Conservation (phyloP, 345 rosid species). For the Geranium rotundifolium region DNA sequence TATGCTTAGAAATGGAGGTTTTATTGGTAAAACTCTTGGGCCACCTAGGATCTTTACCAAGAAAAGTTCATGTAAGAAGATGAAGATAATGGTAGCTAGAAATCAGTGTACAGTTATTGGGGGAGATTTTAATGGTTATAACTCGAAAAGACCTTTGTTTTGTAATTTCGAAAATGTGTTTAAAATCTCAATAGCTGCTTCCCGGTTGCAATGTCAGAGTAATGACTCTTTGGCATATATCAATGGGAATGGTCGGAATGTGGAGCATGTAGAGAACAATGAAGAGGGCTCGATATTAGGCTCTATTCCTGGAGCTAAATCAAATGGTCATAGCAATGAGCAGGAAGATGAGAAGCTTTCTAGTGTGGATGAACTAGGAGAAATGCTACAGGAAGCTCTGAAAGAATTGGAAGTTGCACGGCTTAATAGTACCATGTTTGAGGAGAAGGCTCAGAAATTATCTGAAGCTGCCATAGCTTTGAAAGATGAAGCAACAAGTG, state of each 20-base stretch:
- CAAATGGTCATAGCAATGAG: conserved; percentile 17
- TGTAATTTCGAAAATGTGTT: conserved; percentile 16
- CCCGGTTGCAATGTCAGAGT: conserved; percentile 39
- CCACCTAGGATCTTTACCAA: conserved; percentile 19
- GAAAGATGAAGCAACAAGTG: conserved; percentile 63
- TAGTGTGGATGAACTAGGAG: conserved; percentile 50
- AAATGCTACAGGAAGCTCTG: conserved; percentile 40
- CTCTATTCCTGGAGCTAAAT: conserved; percentile 18
- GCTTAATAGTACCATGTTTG: conserved; percentile 65
- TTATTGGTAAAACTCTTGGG: conserved; percentile 19
- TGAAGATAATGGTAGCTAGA: conserved; percentile 16
- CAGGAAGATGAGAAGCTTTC: conserved; percentile 27
- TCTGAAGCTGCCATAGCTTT: conserved; percentile 77
- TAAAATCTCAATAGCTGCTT: conserved; percentile 21
- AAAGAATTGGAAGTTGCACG: conserved; percentile 71
- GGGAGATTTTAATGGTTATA: conserved; percentile 16
- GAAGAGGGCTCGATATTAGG: conserved; percentile 19
- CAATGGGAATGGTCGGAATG: conserved; percentile 44
- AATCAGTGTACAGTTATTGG: conserved; percentile 21
- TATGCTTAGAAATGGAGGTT: conserved; percentile 24
- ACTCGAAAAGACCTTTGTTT: conserved; percentile 19
- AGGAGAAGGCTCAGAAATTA: conserved; percentile 77
- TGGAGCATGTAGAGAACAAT: conserved; percentile 25
- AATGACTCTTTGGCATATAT: conserved; percentile 51
- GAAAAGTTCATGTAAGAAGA: conserved; percentile 13